Evolutionary conservation across 2,329 filamentous ascomycete species (phyloP), one percentile per base, ranked within the genome.

Genomic region (Aspergillus texensis): DNA sequence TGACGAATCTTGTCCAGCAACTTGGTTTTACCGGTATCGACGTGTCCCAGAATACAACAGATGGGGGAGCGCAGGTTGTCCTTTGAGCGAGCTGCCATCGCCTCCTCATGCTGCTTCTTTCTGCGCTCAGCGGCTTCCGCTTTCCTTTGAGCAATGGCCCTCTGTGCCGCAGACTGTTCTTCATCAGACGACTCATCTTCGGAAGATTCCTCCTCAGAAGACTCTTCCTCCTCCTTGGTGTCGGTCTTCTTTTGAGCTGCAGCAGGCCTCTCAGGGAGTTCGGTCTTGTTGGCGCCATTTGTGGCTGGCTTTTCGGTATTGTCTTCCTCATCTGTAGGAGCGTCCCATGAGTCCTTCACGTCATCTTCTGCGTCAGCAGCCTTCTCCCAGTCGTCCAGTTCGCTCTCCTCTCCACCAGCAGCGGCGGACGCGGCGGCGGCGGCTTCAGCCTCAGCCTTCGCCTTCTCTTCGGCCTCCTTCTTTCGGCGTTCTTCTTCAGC

Each of bases 11-110:
- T 99, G 85, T 99, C 95, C 63, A 99, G 86, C 67, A 99, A 85
- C 83, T 98, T 99, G n/a, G 95, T 99, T 84, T 99, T 99, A 79
- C 95, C 95, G 53, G 96, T 99, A 89, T 99, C 95, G 87, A 99
- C 95, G 88, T 99, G 95, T 74, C 95, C 95, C 68, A 99, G 88
- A 86, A 99, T 99, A 90, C 94, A 98, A 86, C 95, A 98, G 81
- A 99, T 99, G 59, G 95, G 95, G 46, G 95, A 98, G 63, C 95
- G 93, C 62, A 99, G 87, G 80, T 99, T 90, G 77, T 99, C 94
- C 80, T 92, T 93, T 26, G 94, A 98, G 65, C 93, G 88, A 56
- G 94, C 94, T 52, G 93, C 94, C 75, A 97, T 80, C 21, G 95
- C 95, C 66, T 93, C 94, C 79, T 97, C 92, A 77, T 96, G 92